Percentiles rank a stretch among this genome's conserved stretches.
phyloP scores from a whole-genome alignment of 1,139 yeast genomes.

The Pichia sp. region DNA sequence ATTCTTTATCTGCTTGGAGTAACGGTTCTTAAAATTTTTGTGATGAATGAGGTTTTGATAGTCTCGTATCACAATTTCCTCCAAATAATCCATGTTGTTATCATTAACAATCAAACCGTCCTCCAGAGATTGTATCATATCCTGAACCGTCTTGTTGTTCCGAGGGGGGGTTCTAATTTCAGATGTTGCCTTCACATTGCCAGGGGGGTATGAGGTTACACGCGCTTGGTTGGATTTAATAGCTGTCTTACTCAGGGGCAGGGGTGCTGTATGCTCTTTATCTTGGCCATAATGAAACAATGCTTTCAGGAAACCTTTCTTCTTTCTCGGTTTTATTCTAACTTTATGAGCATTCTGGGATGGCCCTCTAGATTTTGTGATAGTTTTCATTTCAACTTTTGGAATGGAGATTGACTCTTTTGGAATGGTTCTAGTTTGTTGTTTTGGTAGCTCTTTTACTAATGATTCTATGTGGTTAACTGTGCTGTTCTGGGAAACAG shows the following conservation, averaged over 20 bases:
- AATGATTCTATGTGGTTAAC: constrained; percentile 48
- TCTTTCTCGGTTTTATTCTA: constrained; percentile 1
- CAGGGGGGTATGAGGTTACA: too few relatives aligned
- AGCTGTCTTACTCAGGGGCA: too few relatives aligned
- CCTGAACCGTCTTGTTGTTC: too few relatives aligned
- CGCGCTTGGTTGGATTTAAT: too few relatives aligned
- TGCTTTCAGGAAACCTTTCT: constrained; percentile 11
- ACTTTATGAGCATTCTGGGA: not conserved
- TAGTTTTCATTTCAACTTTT: not conserved
- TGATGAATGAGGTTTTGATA: constrained; percentile 31
- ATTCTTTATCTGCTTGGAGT: constrained; percentile 18
- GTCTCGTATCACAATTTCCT: constrained; percentile 77
- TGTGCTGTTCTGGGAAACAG: constrained; percentile 40
- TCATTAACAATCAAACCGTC: constrained; percentile 32
- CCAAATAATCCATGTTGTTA: constrained; percentile 56
- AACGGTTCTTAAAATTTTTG: constrained; percentile 15
- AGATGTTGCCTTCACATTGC: too few relatives aligned
- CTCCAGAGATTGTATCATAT: constrained; percentile 9
- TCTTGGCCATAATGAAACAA: too few relatives aligned
- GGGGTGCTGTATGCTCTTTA: too few relatives aligned
- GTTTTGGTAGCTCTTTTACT: constrained; percentile 40
- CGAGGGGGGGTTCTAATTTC: too few relatives aligned
- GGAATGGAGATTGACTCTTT: constrained; percentile 17
- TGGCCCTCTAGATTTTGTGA: not conserved
- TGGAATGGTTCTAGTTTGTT: constrained; percentile 42